Base-by-base conservation (phyloP, 768 basidiomycete genomes). In the Tulasnella sp. region DNA sequence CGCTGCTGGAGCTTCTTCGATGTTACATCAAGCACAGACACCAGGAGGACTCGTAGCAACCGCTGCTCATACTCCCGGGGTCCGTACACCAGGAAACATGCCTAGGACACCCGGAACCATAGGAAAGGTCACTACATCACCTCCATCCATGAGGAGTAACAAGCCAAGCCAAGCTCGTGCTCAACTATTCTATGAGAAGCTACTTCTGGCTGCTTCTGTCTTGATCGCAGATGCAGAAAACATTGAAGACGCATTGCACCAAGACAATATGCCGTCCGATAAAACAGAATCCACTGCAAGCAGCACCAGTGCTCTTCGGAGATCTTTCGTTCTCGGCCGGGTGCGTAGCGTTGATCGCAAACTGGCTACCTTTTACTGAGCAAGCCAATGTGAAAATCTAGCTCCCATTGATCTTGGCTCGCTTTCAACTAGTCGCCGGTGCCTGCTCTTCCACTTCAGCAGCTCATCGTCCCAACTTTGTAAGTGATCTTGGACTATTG, bases 111-210 rank as follows among this genome's bases (percentile, higher is more conserved):
- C 49, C 3, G 49, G 49, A 7, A 29, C n/a, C 22, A n/a, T n/a
- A n/a, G n/a, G n/a, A n/a, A n/a, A n/a, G n/a, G n/a, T n/a, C n/a
- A n/a, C n/a, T n/a, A n/a, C n/a, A n/a, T n/a, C n/a, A n/a, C n/a
- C n/a, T n/a, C n/a, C n/a, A n/a, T n/a, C n/a, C n/a, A n/a, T n/a
- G n/a, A n/a, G n/a, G n/a, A 34, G 25, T 12, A 32, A 29, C 4
- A 28, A 31, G 9, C 49, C 49, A 4, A 22, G 40, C 0, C 49
- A 51, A 20, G 39, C 25, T 42, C 19, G 39, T 12, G 49, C 49
- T 15, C 39, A 42, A 9, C n/a, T 51, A 9, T 51, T 51, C 16
- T 51, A 44, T 31, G 49, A 51, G 25, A 51, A 51, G 25, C 49
- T 51, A 16, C 29, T 51, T 22, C 9, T 51, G 15, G 28, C 37